Base-by-base conservation (phyloP, 768 basidiomycete genomes). In the Peribolospora baueri region DNA sequence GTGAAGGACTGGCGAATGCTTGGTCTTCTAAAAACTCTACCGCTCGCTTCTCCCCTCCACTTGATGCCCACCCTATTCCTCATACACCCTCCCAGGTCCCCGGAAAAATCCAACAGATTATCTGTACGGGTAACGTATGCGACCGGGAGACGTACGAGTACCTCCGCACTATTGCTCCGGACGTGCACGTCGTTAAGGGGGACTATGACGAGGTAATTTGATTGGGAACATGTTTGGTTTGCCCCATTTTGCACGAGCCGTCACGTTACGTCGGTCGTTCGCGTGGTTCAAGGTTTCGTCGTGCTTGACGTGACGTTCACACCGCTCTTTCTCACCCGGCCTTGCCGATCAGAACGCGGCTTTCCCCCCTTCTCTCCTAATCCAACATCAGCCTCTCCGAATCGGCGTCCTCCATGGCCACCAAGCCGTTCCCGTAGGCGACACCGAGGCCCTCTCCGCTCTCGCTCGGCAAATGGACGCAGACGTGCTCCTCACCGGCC, bases 121-220 rank as follows among this genome's bases (percentile, higher is more conserved):
- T 97, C 37, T 93, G 87, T 67, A 97, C 91, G 0, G 93, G 93
- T 50, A 97, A 97, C 66, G 81, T 95, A 36, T 90, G 86, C 67
- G 93, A 98, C 70, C 80, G 81, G 63, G 91, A 97, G 69, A 97
- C 93, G 5, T 88, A 83, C 68, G 93, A 95, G 61, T 97, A 93
- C 71, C 73, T 98, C 36, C 74, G 85, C 60, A 87, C 84, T 10
- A 83, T 98, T n/a, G 81, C 84, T 13, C 79, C 84, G 7, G 57
- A 95, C 64, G 84, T 97, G 5, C 75, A 84, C 60, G 81, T 87
- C 47, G 91, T 90, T 3, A 74, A 79, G 61, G 93, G 93, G 3
- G 93, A 97, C 67, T 93, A 85, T 63, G 93, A 98, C 65, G 90
- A 95, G 72, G 86, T 87, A 65, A 57, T 72, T 68, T 14, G 3